Conservation (phyloP, 192 early-diverging fungal genomes). For the Entomortierella parvispora region DNA sequence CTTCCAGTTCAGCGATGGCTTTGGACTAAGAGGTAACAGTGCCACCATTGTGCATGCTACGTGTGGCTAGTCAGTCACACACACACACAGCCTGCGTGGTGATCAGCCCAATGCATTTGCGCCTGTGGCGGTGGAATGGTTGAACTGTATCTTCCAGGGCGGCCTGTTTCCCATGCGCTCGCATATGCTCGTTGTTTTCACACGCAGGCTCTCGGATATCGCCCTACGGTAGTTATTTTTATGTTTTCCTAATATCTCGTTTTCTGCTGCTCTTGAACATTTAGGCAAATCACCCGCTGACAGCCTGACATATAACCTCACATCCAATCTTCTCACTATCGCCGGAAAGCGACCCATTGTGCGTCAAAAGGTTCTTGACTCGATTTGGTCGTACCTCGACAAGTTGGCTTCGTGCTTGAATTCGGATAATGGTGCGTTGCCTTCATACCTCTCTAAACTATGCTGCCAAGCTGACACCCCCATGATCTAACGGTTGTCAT, state of each 20-base stretch:
- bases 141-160: no score
- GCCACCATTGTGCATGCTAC: background rate
- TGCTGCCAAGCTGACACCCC: background rate
- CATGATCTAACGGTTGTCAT: background rate
- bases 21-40: slow-evolving; percentile 39
- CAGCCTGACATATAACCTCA: slow-evolving; percentile 56
- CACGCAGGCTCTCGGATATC: no score
- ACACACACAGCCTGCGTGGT: background rate
- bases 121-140: background rate
- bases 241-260: background rate
- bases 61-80: no score
- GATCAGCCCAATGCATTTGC: background rate
- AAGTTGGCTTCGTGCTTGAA: slow-evolving; percentile 28
- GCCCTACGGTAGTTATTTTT: background rate
- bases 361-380: slow-evolving; percentile 49
- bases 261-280: background rate
- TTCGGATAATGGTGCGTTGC: slow-evolving; percentile 28
- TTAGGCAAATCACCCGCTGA: slow-evolving; percentile 30
- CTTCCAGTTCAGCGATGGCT: slow-evolving; percentile 47
- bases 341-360: slow-evolving; percentile 47
- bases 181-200: no score
- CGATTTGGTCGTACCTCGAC: slow-evolving; percentile 61
- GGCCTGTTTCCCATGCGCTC: no score
- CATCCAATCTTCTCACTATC: slow-evolving; percentile 56
- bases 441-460: background rate